These are phyloP conservation scores for Coemansia sp. DNA, from an alignment of 192 early-diverging fungal species.

Conservation along the genomic window DNA sequence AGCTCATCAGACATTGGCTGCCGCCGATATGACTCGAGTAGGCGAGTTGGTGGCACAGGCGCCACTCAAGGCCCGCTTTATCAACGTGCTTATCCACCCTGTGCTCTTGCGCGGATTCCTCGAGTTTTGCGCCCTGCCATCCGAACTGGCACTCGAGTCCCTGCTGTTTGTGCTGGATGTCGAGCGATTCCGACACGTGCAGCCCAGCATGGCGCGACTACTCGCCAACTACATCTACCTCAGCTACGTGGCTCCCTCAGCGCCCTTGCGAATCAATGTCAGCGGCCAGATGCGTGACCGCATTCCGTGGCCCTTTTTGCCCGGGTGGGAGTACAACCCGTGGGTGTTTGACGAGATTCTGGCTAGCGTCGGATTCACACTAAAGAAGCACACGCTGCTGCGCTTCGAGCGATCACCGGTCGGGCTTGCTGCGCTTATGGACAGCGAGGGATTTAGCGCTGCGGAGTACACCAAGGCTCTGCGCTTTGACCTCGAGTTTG, in stretches of 20 bases:
- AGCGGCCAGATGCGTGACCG: slow-evolving; percentile 67
- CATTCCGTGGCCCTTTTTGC: slow-evolving; percentile 68
- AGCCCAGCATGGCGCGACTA: slow-evolving; percentile 52
- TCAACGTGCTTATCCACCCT: slow-evolving; percentile 44
- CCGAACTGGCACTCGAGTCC: slow-evolving; percentile 77
- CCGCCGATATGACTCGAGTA: slow-evolving; percentile 14
- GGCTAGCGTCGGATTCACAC: slow-evolving; percentile 69
- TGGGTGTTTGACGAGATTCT: slow-evolving; percentile 81
- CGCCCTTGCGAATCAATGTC: slow-evolving; percentile 72
- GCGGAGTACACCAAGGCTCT: slow-evolving; percentile 33
- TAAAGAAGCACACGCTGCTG: slow-evolving; percentile 73
- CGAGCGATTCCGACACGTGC: slow-evolving; percentile 65
- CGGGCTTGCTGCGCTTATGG: slow-evolving; percentile 37
- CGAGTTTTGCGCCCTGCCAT: slow-evolving; percentile 49
- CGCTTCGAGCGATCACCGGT: slow-evolving; percentile 65
- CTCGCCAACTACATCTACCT: slow-evolving; percentile 72
- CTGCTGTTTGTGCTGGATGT: slow-evolving; percentile 83
- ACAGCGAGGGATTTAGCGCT: slow-evolving; percentile 3
- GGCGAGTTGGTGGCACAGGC: slow-evolving; percentile 28
- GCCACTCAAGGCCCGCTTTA: slow-evolving; percentile 49
- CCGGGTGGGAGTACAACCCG: slow-evolving; percentile 56
- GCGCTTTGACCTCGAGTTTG: slow-evolving; percentile 24
- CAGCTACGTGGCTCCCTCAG: slow-evolving; percentile 66
- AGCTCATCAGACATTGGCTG: not conserved
- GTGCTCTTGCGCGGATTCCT: slow-evolving; percentile 36